Conservation (phyloP, 2,329 filamentous ascomycete genomes). For the Sordariomycetes sp. region DNA sequence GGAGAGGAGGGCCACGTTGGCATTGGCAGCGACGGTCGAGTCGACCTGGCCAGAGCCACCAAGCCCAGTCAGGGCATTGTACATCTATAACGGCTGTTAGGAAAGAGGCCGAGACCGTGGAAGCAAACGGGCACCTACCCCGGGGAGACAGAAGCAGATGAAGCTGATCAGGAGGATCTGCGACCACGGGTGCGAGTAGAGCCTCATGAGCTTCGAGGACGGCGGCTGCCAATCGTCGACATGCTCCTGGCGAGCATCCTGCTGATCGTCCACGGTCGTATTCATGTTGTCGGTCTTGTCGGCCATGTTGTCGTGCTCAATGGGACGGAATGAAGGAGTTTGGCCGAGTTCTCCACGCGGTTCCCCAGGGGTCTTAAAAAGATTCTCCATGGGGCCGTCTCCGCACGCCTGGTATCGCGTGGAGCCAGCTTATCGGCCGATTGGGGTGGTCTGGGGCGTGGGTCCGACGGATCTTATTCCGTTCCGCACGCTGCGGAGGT, state of each 20-base stretch:
- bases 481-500: not conserved
- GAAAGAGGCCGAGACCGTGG: conserved; percentile 24
- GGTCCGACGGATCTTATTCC: not conserved
- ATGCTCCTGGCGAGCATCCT: not conserved
- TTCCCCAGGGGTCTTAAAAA: not conserved
- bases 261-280: not conserved
- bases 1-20: conserved; percentile 58
- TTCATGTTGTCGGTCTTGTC: not conserved
- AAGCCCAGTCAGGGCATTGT: conserved; percentile 55
- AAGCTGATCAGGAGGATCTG: conserved; percentile 36
- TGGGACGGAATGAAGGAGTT: not conserved
- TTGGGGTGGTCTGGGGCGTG: not conserved
- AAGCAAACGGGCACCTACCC: conserved; percentile 25
- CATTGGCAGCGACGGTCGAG: conserved; percentile 46
- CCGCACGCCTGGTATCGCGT: not conserved
- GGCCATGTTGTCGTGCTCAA: not conserved
- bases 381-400: not conserved
- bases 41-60: conserved; percentile 53
- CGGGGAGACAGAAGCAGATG: conserved; percentile 36
- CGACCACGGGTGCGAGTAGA: conserved; percentile 33
- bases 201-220: conserved; percentile 10
- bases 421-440: not conserved
- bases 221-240: conserved; percentile 5
- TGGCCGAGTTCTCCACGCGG: not conserved
- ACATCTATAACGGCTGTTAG: conserved; percentile 63